A percentile compares a stretch with the other conserved stretches of the same genome.
phyloP scores from a whole-genome alignment of 2,329 filamentous ascomycete genomes.

The Fusarium sp. region DNA sequence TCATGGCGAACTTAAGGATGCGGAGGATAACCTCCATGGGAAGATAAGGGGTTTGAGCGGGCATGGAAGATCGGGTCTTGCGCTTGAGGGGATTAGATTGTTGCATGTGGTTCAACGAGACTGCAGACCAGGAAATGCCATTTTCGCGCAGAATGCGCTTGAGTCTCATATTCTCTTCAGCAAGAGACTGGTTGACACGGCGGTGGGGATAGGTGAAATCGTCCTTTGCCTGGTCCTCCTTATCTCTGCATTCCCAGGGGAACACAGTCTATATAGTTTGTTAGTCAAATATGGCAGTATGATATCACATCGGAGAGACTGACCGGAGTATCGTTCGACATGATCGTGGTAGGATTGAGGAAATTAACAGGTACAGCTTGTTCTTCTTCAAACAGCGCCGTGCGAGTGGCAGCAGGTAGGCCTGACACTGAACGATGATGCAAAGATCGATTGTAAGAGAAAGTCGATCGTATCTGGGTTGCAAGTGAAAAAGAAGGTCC shows the following conservation, averaged over 20 bases:
- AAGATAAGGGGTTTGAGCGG: conserved; percentile 56
- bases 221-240: conserved; percentile 62
- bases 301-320: conserved; percentile 16
- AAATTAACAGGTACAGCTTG: conserved; percentile 13
- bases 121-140: conserved; percentile 63
- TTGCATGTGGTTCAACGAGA: conserved; percentile 52
- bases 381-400: conserved; percentile 16
- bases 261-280: conserved; percentile 50
- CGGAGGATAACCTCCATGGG: conserved; percentile 66
- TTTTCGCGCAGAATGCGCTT: conserved; percentile 66
- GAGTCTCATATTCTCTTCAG: conserved; percentile 62
- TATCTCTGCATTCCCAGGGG: conserved; percentile 66
- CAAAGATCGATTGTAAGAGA: not conserved
- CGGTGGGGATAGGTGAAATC: conserved; percentile 64
- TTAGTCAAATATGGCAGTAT: conserved; percentile 15
- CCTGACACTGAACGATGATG: not conserved
- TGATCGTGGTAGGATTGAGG: conserved; percentile 21
- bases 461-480: not conserved
- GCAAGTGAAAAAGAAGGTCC: not conserved
- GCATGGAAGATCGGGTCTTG: conserved; percentile 51
- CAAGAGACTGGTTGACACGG: conserved; percentile 58
- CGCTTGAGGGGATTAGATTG: conserved; percentile 50
- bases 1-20: conserved; percentile 65
- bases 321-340: conserved; percentile 40
- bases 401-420: not conserved